These are phyloP conservation scores for Dianthus caryophyllus DNA, from an alignment of 148 eudicot species.

Conservation along the genomic window DNA sequence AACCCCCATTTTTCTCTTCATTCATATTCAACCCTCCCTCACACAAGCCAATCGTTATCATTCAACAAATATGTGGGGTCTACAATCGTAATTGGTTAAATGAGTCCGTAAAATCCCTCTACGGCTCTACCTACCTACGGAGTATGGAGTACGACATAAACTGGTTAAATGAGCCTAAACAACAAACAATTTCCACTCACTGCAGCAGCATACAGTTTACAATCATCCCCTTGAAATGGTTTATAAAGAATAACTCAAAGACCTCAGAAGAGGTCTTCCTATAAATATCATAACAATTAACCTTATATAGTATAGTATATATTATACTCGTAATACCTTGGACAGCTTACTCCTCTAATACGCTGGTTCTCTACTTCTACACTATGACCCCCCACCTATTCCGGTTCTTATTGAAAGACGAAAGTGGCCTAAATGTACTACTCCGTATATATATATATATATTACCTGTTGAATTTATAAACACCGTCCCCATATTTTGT, in stretches of 20 bases:
- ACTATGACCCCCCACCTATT: neutral
- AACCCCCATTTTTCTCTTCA: constrained; percentile 1
- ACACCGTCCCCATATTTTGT: neutral
- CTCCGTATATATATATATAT: neutral
- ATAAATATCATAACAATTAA: neutral
- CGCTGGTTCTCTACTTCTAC: neutral
- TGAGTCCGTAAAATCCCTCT: too few relatives aligned
- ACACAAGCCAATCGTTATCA: too few relatives aligned
- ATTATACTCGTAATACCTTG: too few relatives aligned
- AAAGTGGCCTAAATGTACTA: neutral
- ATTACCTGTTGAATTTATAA: neutral
- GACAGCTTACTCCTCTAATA: too few relatives aligned
- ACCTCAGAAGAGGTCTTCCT: neutral
- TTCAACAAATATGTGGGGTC: too few relatives aligned
- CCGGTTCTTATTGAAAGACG: neutral
- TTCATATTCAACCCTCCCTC: too few relatives aligned
- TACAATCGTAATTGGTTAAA: too few relatives aligned
- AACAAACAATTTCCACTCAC: neutral
- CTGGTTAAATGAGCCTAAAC: neutral
- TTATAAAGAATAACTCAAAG: neutral
- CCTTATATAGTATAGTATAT: too few relatives aligned
- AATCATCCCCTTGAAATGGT: neutral
- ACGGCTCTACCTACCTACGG: too few relatives aligned
- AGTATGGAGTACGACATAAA: too few relatives aligned
- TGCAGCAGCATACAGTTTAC: neutral